phyloP scores from a whole-genome alignment of 2,329 filamentous ascomycete species.

The Paecilomyces dactylethromorphus region DNA sequence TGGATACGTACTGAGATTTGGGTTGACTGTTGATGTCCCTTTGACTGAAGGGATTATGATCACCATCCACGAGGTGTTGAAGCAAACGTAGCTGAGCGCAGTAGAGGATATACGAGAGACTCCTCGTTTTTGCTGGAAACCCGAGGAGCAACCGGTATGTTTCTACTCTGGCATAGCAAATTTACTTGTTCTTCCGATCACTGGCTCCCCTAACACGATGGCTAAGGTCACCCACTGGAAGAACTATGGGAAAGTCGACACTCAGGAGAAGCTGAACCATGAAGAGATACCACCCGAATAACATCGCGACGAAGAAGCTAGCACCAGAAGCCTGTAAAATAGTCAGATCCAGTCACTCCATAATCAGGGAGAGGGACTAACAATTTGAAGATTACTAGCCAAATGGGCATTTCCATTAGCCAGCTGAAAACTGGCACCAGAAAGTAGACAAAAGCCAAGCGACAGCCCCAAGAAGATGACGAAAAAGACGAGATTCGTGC shows the following conservation, averaged over 20 bases:
- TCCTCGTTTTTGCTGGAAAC: background rate
- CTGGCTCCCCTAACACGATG: background rate
- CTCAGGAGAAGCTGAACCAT: slow-evolving; percentile 48
- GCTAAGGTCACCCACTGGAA: slow-evolving; percentile 37
- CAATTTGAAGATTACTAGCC: slow-evolving; percentile 23
- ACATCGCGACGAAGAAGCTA: slow-evolving; percentile 41
- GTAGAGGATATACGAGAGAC: background rate
- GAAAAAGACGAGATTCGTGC: slow-evolving; percentile 66
- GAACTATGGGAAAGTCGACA: slow-evolving; percentile 46
- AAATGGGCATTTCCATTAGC: slow-evolving; percentile 33
- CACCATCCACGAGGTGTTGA: background rate
- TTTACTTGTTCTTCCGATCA: background rate
- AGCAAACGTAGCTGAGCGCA: background rate
- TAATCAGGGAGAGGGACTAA: slow-evolving; percentile 3
- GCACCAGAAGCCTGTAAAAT: slow-evolving; percentile 38
- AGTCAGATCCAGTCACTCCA: background rate
- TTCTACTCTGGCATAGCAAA: background rate
- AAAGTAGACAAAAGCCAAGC: slow-evolving; percentile 53
- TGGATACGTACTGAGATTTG: background rate
- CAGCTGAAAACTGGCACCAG: slow-evolving; percentile 54
- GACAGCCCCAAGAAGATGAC: slow-evolving; percentile 61
- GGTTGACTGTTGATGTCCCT: background rate
- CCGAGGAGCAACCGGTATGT: background rate
- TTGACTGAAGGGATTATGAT: background rate
- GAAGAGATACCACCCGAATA: slow-evolving; percentile 49